These are phyloP conservation scores for Exophiala alcalophila DNA, from an alignment of 2,329 filamentous ascomycete species.

Conservation along the genomic window DNA sequence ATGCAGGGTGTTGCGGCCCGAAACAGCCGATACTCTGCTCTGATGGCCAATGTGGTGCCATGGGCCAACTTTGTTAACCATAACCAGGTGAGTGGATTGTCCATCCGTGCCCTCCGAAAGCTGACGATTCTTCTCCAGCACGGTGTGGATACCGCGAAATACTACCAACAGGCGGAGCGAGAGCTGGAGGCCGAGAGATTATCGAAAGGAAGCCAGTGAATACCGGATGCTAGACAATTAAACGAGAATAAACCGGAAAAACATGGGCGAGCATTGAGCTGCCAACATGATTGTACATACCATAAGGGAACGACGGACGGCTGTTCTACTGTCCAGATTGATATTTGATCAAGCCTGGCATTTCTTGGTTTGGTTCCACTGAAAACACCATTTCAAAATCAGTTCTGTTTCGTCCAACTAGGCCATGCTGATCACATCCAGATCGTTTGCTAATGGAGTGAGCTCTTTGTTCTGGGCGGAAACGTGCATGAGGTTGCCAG, in stretches of 20 bases:
- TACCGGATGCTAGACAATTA: background rate
- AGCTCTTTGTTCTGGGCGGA: no score
- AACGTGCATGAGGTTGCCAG: no score
- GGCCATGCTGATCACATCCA: no score
- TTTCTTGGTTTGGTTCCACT: background rate
- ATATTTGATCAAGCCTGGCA: background rate
- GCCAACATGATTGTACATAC: constrained; percentile 16
- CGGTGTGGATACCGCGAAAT: constrained; percentile 96
- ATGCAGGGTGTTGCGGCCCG: constrained; percentile 90
- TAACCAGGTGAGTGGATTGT: constrained; percentile 54
- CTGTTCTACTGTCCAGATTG: background rate
- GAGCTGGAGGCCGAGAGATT: constrained; percentile 76
- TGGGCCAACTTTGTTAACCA: constrained; percentile 99
- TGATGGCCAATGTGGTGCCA: constrained; percentile 79
- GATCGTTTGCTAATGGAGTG: no score
- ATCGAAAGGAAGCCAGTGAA: constrained; percentile 16
- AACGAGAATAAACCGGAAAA: background rate
- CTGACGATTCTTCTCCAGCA: constrained; percentile 55
- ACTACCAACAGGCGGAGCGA: constrained; percentile 91
- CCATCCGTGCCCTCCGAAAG: constrained; percentile 4
- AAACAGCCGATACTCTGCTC: constrained; percentile 85
- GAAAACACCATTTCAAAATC: no score
- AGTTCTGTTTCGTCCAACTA: no score
- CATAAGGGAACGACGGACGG: constrained; percentile 2
- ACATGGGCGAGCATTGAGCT: background rate